Conservation (phyloP, 768 basidiomycete species). For the Phylloporus sp. region DNA sequence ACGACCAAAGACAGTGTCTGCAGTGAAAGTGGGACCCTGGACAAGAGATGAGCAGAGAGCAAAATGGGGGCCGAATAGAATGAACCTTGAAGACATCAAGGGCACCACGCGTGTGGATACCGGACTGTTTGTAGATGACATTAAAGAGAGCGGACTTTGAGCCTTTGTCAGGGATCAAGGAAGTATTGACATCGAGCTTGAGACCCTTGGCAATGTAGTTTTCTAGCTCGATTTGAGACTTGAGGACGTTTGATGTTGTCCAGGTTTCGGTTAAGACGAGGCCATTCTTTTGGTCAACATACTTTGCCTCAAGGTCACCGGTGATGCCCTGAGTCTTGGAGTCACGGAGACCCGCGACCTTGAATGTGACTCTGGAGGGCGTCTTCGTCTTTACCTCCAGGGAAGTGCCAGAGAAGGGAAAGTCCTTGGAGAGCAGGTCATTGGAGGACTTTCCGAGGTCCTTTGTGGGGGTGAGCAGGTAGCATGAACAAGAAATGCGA, state of each 20-base stretch:
- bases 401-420: conserved; percentile 65
- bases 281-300: conserved; percentile 86
- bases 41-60: conserved; percentile 2
- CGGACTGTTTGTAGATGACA: conserved; percentile 92
- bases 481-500: neutral
- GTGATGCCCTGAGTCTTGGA: conserved; percentile 67
- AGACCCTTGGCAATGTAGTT: conserved; percentile 97
- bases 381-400: conserved; percentile 90
- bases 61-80: conserved; percentile 5
- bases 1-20: conserved; percentile 92
- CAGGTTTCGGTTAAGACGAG: conserved; percentile 92
- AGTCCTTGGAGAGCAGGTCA: conserved; percentile 93
- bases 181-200: conserved; percentile 87
- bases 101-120: conserved; percentile 84
- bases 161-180: conserved; percentile 83
- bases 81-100: conserved; percentile 93
- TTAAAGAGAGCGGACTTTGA: conserved; percentile 80
- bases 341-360: conserved; percentile 82
- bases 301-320: conserved; percentile 96
- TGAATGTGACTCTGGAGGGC: conserved; percentile 88
- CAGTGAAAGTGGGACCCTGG: conserved; percentile 95
- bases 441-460: conserved; percentile 97
- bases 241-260: conserved; percentile 92
- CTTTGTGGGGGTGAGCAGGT: conserved; percentile 36
- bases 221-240: conserved; percentile 89